phyloP scores from a whole-genome alignment of 2,329 filamentous ascomycete genomes.

The Nigrograna mackinnonii region DNA sequence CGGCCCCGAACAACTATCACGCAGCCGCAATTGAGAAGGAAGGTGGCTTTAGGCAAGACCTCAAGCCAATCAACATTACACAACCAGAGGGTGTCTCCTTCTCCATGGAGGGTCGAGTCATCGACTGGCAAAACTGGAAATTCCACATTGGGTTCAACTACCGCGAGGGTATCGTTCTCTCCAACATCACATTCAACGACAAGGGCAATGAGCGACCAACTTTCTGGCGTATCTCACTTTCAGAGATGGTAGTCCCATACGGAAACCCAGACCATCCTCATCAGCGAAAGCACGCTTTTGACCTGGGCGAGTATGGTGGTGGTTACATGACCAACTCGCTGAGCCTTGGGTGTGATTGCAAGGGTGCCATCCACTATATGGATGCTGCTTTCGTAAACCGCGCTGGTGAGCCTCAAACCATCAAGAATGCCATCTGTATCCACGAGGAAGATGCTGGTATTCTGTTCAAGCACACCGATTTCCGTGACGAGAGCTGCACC shows the following conservation, averaged over 20 bases:
- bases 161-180: constrained; percentile 86
- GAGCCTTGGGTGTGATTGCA: constrained; percentile 80
- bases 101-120: constrained; percentile 70
- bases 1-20: constrained; percentile 78
- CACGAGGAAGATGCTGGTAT: constrained; percentile 94
- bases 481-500: constrained; percentile 84
- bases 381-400: constrained; percentile 83
- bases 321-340: constrained; percentile 85
- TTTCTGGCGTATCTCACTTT: constrained; percentile 87
- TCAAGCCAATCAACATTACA: constrained; percentile 87
- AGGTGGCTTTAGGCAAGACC: constrained; percentile 74
- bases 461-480: constrained; percentile 92
- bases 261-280: constrained; percentile 80
- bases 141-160: constrained; percentile 96
- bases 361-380: constrained; percentile 89
- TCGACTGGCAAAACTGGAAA: constrained; percentile 93
- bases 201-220: constrained; percentile 74
- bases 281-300: constrained; percentile 80
- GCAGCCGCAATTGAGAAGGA: constrained; percentile 71
- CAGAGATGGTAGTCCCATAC: constrained; percentile 93
- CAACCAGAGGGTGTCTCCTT: constrained; percentile 91
- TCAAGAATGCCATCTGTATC: constrained; percentile 94
- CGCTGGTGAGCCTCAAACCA: constrained; percentile 73
- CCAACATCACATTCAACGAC: constrained; percentile 89
- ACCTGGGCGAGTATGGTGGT: constrained; percentile 79